Evolutionary conservation across 2,329 filamentous ascomycete genomes (phyloP), one percentile per base, ranked within the genome.

Genomic region (Colletotrichum sansevieriae): DNA sequence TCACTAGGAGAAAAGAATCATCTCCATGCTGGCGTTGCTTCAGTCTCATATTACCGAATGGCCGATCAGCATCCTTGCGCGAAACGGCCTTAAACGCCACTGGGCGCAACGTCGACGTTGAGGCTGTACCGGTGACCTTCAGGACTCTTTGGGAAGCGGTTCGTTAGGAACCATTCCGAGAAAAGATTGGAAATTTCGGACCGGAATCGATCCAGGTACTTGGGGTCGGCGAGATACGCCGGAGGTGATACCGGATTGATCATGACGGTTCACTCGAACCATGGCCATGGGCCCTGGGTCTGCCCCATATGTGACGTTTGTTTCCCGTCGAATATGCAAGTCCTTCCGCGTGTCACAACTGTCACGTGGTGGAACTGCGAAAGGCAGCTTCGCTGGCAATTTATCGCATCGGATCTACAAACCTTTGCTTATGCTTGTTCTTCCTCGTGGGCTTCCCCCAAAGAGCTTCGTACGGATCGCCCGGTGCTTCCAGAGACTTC

Each of bases 241-340:
- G 47, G 55, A 37, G 33, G 41, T 49, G 49, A 54, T 65, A 29
- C 62, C 47, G 46, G n/a, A 46, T 64, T 18, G 33, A 68, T 35
- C 55, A 60, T 29, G 35, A 59, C 22, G 33, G 25, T 46, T 68
- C 39, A 37, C 46, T 22, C n/a, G 60, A 47, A 59, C 65, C 65
- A 41, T 55, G 47, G 65, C 43, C 18, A 47, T 37, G 49, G 65
- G 56, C 44, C 61, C 47, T 20, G 22, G 47, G 44, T 47, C 33
- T 33, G 47, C 65, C 55, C 61, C 61, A 68, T 60, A 29, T 18
- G 62, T 68, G 47, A 60, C 59, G 35, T 54, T 54, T 65, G 47
- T 47, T 68, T 67, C 62, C 65, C 62, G 65, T 49, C 41, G 65
- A 55, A 68, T 55, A 68, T 65, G 65, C 55, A 59, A 47, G 52